phyloP scores from a whole-genome alignment of 768 basidiomycete genomes.

The Psilocybe tampanensis region DNA sequence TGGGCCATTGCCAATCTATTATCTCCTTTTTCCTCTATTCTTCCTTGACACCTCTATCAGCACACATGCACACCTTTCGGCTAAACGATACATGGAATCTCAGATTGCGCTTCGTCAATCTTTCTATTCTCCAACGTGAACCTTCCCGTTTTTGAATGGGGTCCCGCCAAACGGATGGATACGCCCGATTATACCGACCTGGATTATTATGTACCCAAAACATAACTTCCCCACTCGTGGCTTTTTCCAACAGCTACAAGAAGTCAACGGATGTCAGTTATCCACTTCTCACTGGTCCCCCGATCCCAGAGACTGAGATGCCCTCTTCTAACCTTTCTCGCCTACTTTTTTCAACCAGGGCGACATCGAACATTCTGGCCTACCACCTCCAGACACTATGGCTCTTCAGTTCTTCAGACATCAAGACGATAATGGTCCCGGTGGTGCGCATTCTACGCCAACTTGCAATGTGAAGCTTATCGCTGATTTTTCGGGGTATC shows the following conservation, averaged over 20 bases:
- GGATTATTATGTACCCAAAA: conserved; percentile 12
- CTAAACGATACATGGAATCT: conserved; percentile 13
- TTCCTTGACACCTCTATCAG: conserved; percentile 5
- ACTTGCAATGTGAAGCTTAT: not conserved
- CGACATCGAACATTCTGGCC: conserved; percentile 10
- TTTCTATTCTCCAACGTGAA: conserved; percentile 14
- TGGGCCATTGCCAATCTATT: conserved; percentile 6
- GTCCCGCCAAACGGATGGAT: conserved; percentile 11
- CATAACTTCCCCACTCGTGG: conserved; percentile 12
- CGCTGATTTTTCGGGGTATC: not conserved
- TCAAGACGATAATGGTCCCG: conserved; percentile 48
- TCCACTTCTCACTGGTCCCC: conserved; percentile 1
- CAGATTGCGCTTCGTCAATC: conserved; percentile 2
- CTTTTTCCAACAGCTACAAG: conserved; percentile 16
- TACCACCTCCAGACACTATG: conserved; percentile 28
- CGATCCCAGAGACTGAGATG: conserved; percentile 10
- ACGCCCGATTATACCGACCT: conserved; percentile 13
- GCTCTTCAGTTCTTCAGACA: conserved; percentile 48
- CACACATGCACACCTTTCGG: conserved; percentile 7
- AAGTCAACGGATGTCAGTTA: conserved; percentile 4
- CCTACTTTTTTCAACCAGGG: conserved; percentile 6
- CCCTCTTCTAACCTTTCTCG: conserved; percentile 11
- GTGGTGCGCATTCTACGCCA: conserved; percentile 35
- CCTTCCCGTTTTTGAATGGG: conserved; percentile 10
- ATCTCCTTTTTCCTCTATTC: conserved; percentile 7